Conservation (phyloP, 1,284 basidiomycete genomes). For the Ceratobasidium theobromae region DNA sequence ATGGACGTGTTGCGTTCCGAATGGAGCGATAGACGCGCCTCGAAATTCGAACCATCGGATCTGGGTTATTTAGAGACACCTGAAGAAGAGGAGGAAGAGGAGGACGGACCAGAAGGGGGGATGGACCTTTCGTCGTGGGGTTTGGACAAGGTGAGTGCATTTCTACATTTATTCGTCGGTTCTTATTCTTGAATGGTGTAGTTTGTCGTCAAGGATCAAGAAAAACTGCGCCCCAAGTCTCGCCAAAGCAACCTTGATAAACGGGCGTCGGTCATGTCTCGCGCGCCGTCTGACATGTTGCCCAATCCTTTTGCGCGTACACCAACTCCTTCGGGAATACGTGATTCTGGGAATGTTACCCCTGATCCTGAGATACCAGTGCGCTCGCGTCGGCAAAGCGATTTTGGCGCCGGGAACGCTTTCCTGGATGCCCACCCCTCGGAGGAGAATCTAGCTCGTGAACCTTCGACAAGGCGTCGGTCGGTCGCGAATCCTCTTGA, state of each 20-base stretch:
- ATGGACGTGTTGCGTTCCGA: slow-evolving; percentile 17
- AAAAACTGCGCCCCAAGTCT: background rate
- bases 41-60: slow-evolving; percentile 4
- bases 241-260: slow-evolving; percentile 10
- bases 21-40: slow-evolving; percentile 19
- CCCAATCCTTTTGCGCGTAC: slow-evolving; percentile 39
- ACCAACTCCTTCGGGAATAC: slow-evolving; percentile 16
- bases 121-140: slow-evolving; percentile 83
- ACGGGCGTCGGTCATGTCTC: slow-evolving; percentile 15
- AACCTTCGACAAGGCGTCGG: slow-evolving; percentile 19
- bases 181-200: slow-evolving; percentile 15
- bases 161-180: background rate
- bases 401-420: slow-evolving; percentile 49
- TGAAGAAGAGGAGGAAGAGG: slow-evolving; percentile 40
- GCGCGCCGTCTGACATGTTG: slow-evolving; percentile 44
- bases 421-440: slow-evolving; percentile 48
- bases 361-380: slow-evolving; percentile 8
- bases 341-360: background rate
- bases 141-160: slow-evolving; percentile 52
- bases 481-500: slow-evolving; percentile 22
- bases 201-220: slow-evolving; percentile 30
- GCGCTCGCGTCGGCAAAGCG: slow-evolving; percentile 17
- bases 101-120: slow-evolving; percentile 51
- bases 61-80: slow-evolving; percentile 16
- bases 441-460: background rate